Percentiles rank a stretch among this genome's conserved stretches.
These are phyloP conservation scores for Dunaliella sp. DNA, from an alignment of 139 green algal genomes.

Conservation along the genomic window DNA sequence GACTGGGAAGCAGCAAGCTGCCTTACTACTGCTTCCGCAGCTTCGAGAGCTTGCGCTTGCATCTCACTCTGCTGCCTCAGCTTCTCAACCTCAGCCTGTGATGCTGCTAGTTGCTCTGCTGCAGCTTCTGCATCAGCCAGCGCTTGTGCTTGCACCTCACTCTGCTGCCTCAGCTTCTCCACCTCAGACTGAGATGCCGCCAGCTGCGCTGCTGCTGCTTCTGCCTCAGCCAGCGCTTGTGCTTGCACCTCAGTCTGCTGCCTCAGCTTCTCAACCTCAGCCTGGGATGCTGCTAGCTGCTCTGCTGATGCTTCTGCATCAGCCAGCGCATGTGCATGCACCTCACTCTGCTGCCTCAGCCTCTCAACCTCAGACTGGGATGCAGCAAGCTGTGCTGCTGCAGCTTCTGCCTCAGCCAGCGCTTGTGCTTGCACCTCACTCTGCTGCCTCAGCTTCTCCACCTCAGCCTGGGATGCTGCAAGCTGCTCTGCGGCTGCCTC, in stretches of 20 bases:
- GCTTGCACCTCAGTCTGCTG: neutral
- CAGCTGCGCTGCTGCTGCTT: neutral
- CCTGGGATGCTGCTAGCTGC: neutral
- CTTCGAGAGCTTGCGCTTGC: neutral
- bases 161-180: neutral
- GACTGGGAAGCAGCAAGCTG: neutral
- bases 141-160: neutral
- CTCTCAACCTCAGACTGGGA: neutral
- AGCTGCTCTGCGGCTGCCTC: neutral
- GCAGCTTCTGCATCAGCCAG: neutral
- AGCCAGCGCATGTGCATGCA: neutral
- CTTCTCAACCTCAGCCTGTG: neutral
- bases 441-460: neutral
- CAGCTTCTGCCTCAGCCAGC: neutral
- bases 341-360: neutral
- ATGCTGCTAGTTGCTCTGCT: neutral
- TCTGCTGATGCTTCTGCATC: neutral
- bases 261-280: neutral
- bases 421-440: neutral
- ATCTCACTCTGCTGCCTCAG: neutral
- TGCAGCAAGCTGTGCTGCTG: neutral
- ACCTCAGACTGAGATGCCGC: neutral
- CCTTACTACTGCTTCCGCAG: neutral
- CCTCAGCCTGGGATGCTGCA: neutral
- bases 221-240: neutral